These are phyloP conservation scores for Rhipidocladum racemiflorum DNA, from an alignment of 176 grass and related monocot species.

Conservation along the genomic window DNA sequence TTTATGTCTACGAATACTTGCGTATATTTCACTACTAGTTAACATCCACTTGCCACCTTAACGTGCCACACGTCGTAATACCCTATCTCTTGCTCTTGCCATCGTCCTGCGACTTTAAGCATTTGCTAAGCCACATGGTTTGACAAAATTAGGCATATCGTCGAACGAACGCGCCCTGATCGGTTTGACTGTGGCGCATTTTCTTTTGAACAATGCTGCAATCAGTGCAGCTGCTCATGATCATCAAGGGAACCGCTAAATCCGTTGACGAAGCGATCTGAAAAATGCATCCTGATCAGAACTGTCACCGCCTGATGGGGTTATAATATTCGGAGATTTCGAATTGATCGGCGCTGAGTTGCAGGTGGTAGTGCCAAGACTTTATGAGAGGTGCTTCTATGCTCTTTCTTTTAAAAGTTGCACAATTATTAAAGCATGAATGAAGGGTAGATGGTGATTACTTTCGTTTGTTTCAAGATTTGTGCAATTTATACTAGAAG, in stretches of 20 bases:
- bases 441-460: too few relatives aligned
- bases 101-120: slow-evolving; percentile 24
- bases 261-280: slow-evolving; percentile 34
- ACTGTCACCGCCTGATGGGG: slow-evolving; percentile 9
- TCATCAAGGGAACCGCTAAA: neutral
- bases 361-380: neutral
- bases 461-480: too few relatives aligned
- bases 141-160: slow-evolving; percentile 32
- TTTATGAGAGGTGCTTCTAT: too few relatives aligned
- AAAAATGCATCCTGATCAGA: neutral
- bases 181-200: slow-evolving; percentile 27
- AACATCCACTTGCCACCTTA: slow-evolving; percentile 18
- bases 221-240: slow-evolving; percentile 21
- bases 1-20: slow-evolving; percentile 12
- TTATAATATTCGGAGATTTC: slow-evolving; percentile 15
- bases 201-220: slow-evolving; percentile 23
- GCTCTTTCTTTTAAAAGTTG: too few relatives aligned
- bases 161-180: slow-evolving; percentile 12
- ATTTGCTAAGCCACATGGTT: neutral
- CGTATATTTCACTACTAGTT: neutral
- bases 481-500: too few relatives aligned
- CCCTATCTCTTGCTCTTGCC: neutral
- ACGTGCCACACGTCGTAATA: slow-evolving; percentile 25
- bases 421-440: too few relatives aligned
- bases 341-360: neutral